Base-by-base conservation (phyloP, 129 eudicot genomes). In the Smallanthus sonchifolius region DNA sequence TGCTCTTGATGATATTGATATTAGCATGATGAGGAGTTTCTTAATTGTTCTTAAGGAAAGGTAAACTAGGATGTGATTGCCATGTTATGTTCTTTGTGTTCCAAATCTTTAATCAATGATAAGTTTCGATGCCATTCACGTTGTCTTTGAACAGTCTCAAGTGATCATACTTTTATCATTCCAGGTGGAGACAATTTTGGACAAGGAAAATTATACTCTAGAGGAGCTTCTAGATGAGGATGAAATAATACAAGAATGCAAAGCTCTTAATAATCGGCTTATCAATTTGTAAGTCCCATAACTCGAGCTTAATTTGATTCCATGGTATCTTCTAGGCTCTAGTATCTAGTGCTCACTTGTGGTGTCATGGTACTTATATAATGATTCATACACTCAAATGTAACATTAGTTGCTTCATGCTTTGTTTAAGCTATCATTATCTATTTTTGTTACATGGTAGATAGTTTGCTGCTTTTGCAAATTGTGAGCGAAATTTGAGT, bases 191-290 rank as follows among this genome's bases (percentile, higher is more conserved):
- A 81, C 95, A 28, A 86, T 93, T 73, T 56, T 93, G 86, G 98
- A 93, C 65, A 93, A 87, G 86, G 96, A 90, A 4, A 93, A 81
- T 69, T 87, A 80, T 54, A 82, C 98, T 19, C 78, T 92, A 69
- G 98, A 89, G 77, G 98, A 92, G 82, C 93, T 92, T 67, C 78
- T 93, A 84, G 98, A 93, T 6, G 98, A 93, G 85, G 96, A 89
- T 76, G 98, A 93, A 77, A 87, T 89, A 76, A 89, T 93, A 42
- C 98, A 93, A 84, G 98, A 93, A 79, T 93, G 98, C 90, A 93
- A 93, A 87, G 95, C 98, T 66, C 88, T 93, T 71, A 93, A 93
- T 82, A 84, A 86, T 48, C 95, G 96, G 39, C 98, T 92, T 81
- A 92, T 92, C 44, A 92, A 84, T 77, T 92, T 84, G 98, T 92